Evolutionary conservation across 306 rosid species (phyloP), one percentile per base, ranked within the genome.

Genomic region (Acacia melanoxylon): DNA sequence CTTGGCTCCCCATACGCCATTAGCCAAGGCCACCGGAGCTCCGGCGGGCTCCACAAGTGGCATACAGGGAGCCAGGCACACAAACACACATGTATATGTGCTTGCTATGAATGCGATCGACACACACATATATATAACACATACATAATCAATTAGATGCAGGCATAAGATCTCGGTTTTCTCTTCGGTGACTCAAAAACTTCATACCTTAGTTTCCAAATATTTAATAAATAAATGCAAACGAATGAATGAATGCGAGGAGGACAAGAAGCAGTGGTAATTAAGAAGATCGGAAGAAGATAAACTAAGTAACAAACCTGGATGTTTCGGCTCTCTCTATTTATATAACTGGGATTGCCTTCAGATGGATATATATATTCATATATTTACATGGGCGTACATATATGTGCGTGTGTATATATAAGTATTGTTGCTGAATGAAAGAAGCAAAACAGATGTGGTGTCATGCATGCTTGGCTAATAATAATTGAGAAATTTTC

Each of bases 361-460:
- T 19, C 76, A 29, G 78, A 79, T 20, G 78, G 14, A 10, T 10
- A 44, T 6, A 37, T 6, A 37, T 6, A 37, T 37, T 37, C 41
- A 37, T 37, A 37, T 37, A 37, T 37, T 37, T 37, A 6, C 1
- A 37, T 37, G 8, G 41, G 41, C 8, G 6, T 1, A 6, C 5
- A 37, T 37, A 35, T 35, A 5, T 35, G 1, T 35, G 6, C 0
- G 6, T 35, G 1, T 35, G 5, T 35, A 35, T 35, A 35, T 35
- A 37, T 5, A 37, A 1, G 73, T 19, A 31, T 22, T 22, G 29
- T 10, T 58, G 1, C 65, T 91, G 87, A 83, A 86, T 72, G 87
- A 89, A 86, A 86, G 46, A 79, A 89, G 88, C 87, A 87, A 84
- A 74, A 87, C 73, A 83, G 83, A 62, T 46, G 80, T 83, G 10